Conservation (phyloP, 2,329 filamentous ascomycete species). For the Colletotrichum tanaceti region DNA sequence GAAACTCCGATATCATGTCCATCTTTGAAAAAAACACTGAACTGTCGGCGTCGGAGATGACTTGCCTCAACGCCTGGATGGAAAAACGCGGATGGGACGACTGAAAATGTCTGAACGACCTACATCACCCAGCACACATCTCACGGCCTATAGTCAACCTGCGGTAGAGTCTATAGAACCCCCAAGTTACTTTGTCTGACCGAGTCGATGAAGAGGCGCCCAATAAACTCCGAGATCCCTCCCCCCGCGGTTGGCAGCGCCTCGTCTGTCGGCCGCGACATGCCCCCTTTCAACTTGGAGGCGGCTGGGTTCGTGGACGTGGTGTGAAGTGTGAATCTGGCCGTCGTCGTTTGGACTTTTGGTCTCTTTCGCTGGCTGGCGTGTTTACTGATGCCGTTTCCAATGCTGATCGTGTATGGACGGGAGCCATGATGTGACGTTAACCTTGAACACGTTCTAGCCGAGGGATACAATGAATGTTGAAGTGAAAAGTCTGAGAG, state of each 20-base stretch:
- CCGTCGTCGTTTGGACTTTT: too few relatives aligned
- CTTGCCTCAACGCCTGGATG: too few relatives aligned
- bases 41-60: too few relatives aligned
- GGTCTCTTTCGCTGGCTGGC: too few relatives aligned
- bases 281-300: slow-evolving; percentile 36
- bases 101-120: neutral
- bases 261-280: slow-evolving; percentile 32
- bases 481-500: too few relatives aligned
- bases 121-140: neutral
- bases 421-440: neutral
- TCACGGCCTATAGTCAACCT: neutral
- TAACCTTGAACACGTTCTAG: too few relatives aligned
- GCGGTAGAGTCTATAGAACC: too few relatives aligned
- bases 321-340: slow-evolving; percentile 28
- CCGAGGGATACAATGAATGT: too few relatives aligned
- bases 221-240: neutral
- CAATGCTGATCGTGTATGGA: neutral
- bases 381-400: too few relatives aligned
- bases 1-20: neutral
- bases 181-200: neutral
- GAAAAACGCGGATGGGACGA: neutral
- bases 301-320: slow-evolving; percentile 45
- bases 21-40: neutral
- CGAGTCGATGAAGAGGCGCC: neutral
- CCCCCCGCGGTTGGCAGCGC: slow-evolving; percentile 21